Evolutionary conservation across 2,329 filamentous ascomycete genomes (phyloP).

Genomic region (Mollisiaceae sp.): DNA sequence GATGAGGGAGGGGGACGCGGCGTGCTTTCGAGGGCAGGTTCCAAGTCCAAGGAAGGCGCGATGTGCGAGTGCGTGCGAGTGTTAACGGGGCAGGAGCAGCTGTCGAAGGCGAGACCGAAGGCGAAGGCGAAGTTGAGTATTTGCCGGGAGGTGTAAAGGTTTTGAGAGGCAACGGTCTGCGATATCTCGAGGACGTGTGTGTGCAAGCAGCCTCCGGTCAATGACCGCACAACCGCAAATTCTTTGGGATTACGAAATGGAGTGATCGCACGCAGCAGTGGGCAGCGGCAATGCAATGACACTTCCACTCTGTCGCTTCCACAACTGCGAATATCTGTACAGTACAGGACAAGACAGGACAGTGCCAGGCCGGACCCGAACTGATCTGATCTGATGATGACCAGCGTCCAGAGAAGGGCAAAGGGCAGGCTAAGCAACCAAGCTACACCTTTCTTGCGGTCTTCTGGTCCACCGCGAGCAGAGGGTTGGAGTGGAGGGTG

Average conservation of each 20-base stretch:
- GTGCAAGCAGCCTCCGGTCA: not conserved
- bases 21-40: conserved; percentile 12
- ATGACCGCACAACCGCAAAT: conserved; percentile 5
- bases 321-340: conserved; percentile 2
- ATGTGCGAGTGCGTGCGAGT: conserved; percentile 5
- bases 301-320: conserved; percentile 8
- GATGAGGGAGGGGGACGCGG: conserved; percentile 20
- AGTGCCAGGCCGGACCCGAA: too few species aligned
- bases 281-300: too few species aligned
- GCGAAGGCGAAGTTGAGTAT: not conserved
- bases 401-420: conserved; percentile 6
- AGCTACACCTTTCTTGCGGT: not conserved
- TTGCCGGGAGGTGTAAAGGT: not conserved
- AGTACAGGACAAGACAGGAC: too few species aligned
- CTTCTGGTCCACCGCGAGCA: conserved; percentile 19
- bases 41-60: not conserved
- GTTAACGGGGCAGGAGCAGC: not conserved
- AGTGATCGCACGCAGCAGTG: not conserved
- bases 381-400: not conserved
- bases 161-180: conserved; percentile 1
- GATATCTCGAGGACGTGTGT: too few species aligned
- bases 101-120: not conserved
- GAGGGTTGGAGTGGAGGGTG: not conserved
- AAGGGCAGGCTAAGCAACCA: not conserved
- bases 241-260: conserved; percentile 10